phyloP scores from a whole-genome alignment of 2,329 filamentous ascomycete species.

The Diplocarpon rosae region DNA sequence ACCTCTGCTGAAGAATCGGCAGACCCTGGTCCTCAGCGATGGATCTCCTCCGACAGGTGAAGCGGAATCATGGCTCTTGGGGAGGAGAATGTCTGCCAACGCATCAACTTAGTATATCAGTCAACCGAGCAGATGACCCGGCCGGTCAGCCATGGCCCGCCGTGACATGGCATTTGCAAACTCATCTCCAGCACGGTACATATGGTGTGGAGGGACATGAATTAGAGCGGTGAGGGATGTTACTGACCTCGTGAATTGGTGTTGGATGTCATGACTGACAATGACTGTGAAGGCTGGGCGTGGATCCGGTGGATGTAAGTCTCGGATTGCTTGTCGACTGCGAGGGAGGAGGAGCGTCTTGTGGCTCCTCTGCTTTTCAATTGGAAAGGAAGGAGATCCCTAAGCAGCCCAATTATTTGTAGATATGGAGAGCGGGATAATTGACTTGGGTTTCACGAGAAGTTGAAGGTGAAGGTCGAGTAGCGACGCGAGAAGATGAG shows the following conservation, averaged over 20 bases:
- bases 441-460: not conserved
- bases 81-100: constrained; percentile 18
- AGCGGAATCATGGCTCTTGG: constrained; percentile 18
- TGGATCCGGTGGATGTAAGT: not conserved
- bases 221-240: not conserved
- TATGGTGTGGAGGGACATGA: constrained; percentile 7
- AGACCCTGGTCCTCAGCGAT: constrained; percentile 20
- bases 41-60: constrained; percentile 12
- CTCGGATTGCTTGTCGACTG: not conserved
- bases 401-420: no score
- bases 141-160: constrained; percentile 6
- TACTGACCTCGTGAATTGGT: constrained; percentile 8
- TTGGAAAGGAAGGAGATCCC: not conserved
- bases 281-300: constrained; percentile 1
- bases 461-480: not conserved
- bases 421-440: no score
- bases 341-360: not conserved
- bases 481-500: not conserved
- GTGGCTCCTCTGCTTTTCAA: not conserved
- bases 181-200: constrained; percentile 5
- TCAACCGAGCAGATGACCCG: constrained; percentile 12
- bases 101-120: constrained; percentile 16
- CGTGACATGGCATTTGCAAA: constrained; percentile 11
- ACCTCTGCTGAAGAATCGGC: constrained; percentile 25
- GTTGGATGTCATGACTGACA: constrained; percentile 4